Evolutionary conservation across 306 rosid species (phyloP).

Genomic region (Quercus rubra): DNA sequence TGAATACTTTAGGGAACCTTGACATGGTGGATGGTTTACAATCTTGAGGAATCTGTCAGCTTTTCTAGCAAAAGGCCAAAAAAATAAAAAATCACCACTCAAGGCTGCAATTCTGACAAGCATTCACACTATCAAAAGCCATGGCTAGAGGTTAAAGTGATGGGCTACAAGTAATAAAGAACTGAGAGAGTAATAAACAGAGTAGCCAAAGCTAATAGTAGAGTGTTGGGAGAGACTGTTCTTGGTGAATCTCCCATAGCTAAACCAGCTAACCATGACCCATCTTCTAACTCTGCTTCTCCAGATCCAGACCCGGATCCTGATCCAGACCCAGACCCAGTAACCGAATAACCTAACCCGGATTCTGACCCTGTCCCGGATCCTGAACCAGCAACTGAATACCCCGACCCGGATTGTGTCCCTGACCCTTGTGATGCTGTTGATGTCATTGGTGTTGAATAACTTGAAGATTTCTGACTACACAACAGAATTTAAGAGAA

Average conservation of each 20-base stretch:
- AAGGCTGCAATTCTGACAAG: slow-evolving; percentile 32
- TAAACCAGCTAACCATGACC: slow-evolving; percentile 90
- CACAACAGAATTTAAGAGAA: slow-evolving; percentile 12
- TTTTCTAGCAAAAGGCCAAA: slow-evolving; percentile 28
- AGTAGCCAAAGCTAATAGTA: slow-evolving; percentile 7
- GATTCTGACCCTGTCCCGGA: slow-evolving; percentile 22
- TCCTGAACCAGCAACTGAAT: slow-evolving; percentile 13
- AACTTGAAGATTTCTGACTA: slow-evolving; percentile 53
- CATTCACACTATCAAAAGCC: slow-evolving; percentile 42
- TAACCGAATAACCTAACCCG: not conserved
- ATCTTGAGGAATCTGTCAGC: slow-evolving; percentile 50
- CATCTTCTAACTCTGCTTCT: slow-evolving; percentile 49
- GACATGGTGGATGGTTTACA: slow-evolving; percentile 39
- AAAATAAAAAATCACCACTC: slow-evolving; percentile 25
- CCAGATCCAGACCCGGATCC: slow-evolving; percentile 25
- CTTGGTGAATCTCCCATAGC: slow-evolving; percentile 87
- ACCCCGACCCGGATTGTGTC: slow-evolving; percentile 21
- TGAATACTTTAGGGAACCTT: slow-evolving; percentile 37
- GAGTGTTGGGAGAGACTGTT: slow-evolving; percentile 16
- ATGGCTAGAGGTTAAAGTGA: not conserved
- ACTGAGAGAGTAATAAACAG: slow-evolving; percentile 25
- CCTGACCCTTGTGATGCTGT: slow-evolving; percentile 30
- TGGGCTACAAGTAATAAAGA: slow-evolving; percentile 29
- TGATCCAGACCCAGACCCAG: slow-evolving; percentile 11
- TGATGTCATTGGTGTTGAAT: slow-evolving; percentile 35